These are phyloP conservation scores for Sugiyamaella floridensis DNA, from an alignment of 805 yeast species.

Conservation along the genomic window DNA sequence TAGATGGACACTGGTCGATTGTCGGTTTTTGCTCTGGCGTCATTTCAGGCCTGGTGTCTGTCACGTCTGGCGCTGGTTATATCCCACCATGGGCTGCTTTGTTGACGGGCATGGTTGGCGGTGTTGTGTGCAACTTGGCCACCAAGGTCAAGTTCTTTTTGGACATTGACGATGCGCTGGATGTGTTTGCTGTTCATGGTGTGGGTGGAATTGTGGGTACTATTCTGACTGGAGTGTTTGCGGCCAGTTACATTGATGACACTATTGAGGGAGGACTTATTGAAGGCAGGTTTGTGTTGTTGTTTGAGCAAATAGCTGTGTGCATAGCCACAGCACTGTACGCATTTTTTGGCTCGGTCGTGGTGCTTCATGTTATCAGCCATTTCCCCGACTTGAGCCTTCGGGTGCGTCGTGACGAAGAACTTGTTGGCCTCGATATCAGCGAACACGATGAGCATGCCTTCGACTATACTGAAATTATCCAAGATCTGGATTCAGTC, in stretches of 20 bases:
- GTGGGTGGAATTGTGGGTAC: conserved; percentile 83
- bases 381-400: conserved; percentile 72
- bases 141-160: conserved; percentile 69
- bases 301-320: conserved; percentile 85
- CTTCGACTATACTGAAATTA: conserved; percentile 31
- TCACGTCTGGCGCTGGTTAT: conserved; percentile 95
- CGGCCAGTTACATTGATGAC: conserved; percentile 59
- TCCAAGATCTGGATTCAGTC: neutral
- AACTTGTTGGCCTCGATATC: conserved; percentile 79
- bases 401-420: conserved; percentile 81
- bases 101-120: conserved; percentile 67
- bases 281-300: conserved; percentile 72
- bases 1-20: conserved; percentile 84
- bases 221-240: conserved; percentile 81
- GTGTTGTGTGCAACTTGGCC: conserved; percentile 73
- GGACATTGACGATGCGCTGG: conserved; percentile 89
- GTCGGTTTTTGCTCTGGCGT: conserved; percentile 93
- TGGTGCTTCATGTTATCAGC: conserved; percentile 61
- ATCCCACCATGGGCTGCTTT: conserved; percentile 81
- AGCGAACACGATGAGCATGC: conserved; percentile 90
- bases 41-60: conserved; percentile 87
- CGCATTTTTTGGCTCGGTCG: conserved; percentile 67
- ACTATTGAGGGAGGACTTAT: conserved; percentile 77
- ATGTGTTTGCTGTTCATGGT: conserved; percentile 87
- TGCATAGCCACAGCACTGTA: conserved; percentile 62